Evolutionary conservation across 805 yeast species (phyloP).

Genomic region (Soucietia sequanensis): DNA sequence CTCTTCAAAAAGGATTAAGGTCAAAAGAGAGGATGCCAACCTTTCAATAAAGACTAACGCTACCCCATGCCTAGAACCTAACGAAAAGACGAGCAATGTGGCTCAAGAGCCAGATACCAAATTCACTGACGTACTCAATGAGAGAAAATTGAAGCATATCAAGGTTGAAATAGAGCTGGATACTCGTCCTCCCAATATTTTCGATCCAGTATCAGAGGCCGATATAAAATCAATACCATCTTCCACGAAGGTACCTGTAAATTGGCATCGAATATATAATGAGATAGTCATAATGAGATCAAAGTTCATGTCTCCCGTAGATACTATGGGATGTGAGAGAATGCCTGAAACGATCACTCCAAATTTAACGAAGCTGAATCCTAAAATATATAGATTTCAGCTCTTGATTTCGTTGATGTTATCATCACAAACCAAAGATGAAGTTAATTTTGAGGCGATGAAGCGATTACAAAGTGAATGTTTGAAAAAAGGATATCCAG

Average conservation of each 20-base stretch:
- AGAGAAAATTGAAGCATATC: neutral
- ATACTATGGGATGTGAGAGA: slow-evolving; percentile 79
- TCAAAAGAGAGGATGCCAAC: no score
- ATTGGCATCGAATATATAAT: slow-evolving; percentile 57
- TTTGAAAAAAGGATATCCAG: slow-evolving; percentile 30
- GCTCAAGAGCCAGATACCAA: neutral
- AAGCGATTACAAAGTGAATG: slow-evolving; percentile 51
- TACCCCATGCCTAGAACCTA: no score
- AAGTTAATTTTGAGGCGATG: slow-evolving; percentile 76
- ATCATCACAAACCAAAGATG: slow-evolving; percentile 91
- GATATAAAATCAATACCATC: neutral
- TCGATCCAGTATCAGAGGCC: slow-evolving; percentile 1
- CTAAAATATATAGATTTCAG: slow-evolving; percentile 61
- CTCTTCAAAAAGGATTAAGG: no score
- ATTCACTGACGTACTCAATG: neutral
- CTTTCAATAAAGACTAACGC: no score
- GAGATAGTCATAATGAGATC: slow-evolving; percentile 66
- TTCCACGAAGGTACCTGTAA: slow-evolving; percentile 28
- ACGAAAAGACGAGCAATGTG: neutral
- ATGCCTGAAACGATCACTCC: slow-evolving; percentile 46
- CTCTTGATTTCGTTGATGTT: slow-evolving; percentile 78
- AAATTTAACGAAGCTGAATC: slow-evolving; percentile 26
- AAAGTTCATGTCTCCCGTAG: slow-evolving; percentile 77
- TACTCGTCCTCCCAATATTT: slow-evolving; percentile 6
- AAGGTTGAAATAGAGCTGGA: slow-evolving; percentile 3